Evolutionary conservation across 2,329 filamentous ascomycete species (phyloP).

Genomic region (Fusarium avenaceum): DNA sequence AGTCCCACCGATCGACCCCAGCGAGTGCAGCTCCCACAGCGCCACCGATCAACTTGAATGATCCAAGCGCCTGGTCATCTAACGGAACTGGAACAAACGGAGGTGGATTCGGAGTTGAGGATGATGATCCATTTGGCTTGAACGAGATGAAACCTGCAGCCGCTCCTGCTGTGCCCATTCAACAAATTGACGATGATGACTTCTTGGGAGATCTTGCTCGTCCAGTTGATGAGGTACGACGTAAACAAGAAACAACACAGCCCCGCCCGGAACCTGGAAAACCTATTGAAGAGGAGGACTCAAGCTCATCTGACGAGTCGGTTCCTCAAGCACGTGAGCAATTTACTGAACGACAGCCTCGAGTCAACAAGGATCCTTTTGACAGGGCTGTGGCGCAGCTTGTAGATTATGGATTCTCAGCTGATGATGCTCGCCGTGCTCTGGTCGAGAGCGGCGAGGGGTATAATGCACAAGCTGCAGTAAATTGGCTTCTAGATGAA

Average conservation of each 20-base stretch:
- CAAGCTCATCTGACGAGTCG: slow-evolving; percentile 62
- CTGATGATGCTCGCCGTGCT: slow-evolving; percentile 84
- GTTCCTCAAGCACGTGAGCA: slow-evolving; percentile 36
- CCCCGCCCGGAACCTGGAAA: slow-evolving; percentile 66
- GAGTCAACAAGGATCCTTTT: slow-evolving; percentile 59
- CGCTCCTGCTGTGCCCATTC: slow-evolving; percentile 49
- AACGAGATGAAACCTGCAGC: slow-evolving; percentile 68
- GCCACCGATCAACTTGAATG: slow-evolving; percentile 64
- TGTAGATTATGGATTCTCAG: slow-evolving; percentile 93
- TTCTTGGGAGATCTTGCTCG: slow-evolving; percentile 74
- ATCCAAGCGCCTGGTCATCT: slow-evolving; percentile 66
- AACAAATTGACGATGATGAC: slow-evolving; percentile 69
- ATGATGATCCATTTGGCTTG: slow-evolving; percentile 92
- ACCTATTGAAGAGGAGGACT: slow-evolving; percentile 66
- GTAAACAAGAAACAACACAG: slow-evolving; percentile 58
- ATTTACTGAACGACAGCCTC: slow-evolving; percentile 43
- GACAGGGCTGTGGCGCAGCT: slow-evolving; percentile 89
- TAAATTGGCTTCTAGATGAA: slow-evolving; percentile 90
- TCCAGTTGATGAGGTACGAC: slow-evolving; percentile 73
- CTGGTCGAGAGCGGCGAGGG: slow-evolving; percentile 84
- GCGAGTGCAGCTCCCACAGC: slow-evolving; percentile 50
- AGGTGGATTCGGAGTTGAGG: slow-evolving; percentile 68
- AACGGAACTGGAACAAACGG: slow-evolving; percentile 49
- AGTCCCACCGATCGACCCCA: slow-evolving; percentile 61
- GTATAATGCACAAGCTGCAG: slow-evolving; percentile 85